Percentiles rank a stretch among this genome's conserved stretches.
Conservation (phyloP, 768 basidiomycete genomes). For the Dentipellis sp. region DNA sequence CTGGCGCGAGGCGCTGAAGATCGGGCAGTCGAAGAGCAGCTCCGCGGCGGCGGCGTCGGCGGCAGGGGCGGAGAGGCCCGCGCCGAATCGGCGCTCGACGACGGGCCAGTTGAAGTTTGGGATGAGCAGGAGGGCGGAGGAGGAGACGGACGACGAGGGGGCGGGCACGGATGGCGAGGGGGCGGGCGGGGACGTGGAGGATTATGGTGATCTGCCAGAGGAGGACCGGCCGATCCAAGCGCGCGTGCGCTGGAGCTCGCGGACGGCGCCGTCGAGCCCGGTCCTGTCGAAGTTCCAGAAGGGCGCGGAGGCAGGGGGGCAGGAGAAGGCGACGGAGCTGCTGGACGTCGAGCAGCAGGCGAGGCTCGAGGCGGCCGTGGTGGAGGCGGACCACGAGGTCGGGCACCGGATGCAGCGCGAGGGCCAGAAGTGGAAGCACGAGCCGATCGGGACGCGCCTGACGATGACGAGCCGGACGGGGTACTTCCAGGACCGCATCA, state of each 20-base stretch:
- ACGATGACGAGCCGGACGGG: slow-evolving; percentile 95
- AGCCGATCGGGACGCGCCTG: slow-evolving; percentile 73
- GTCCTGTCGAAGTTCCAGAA: background rate
- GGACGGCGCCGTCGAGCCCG: background rate
- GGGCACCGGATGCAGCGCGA: slow-evolving; percentile 11
- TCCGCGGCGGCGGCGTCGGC: slow-evolving; percentile 13
- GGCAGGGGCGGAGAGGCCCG: background rate
- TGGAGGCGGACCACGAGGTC: slow-evolving; percentile 10
- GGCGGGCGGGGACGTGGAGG: slow-evolving; percentile 2
- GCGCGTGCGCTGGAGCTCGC: slow-evolving; percentile 35
- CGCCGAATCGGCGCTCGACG: slow-evolving; percentile 12
- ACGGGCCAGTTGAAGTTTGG: slow-evolving; percentile 4
- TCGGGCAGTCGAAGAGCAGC: slow-evolving; percentile 15
- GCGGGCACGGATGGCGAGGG: slow-evolving; percentile 37
- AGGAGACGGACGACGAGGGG: slow-evolving; percentile 22
- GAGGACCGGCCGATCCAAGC: slow-evolving; percentile 71
- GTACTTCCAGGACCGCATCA: slow-evolving; percentile 88
- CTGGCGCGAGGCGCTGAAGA: slow-evolving; percentile 22
- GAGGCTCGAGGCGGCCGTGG: slow-evolving; percentile 9
- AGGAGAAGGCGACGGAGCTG: background rate
- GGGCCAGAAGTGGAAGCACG: slow-evolving; percentile 17
- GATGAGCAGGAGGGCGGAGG: background rate
- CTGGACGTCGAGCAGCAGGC: slow-evolving; percentile 7
- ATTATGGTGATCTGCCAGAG: slow-evolving; percentile 27
- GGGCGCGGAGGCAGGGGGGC: background rate